Evolutionary conservation across 768 basidiomycete species (phyloP).

Genomic region (Russula sp.): DNA sequence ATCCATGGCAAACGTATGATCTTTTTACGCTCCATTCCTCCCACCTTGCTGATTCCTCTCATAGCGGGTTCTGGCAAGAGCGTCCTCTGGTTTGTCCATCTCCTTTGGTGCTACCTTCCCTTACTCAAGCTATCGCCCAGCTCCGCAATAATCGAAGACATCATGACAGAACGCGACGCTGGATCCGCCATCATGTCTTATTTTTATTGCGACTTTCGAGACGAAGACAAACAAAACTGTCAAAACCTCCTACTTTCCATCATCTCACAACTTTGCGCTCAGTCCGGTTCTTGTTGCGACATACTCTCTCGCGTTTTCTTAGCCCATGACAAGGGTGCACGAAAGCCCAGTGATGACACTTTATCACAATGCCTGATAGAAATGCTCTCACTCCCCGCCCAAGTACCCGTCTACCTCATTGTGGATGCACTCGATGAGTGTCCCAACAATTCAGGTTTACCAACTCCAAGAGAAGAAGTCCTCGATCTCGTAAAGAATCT

Average conservation of each 20-base stretch:
- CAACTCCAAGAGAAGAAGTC: neutral
- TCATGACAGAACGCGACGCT: neutral
- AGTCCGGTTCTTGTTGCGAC: neutral
- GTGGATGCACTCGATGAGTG: neutral
- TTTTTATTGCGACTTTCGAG: neutral
- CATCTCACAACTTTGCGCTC: neutral
- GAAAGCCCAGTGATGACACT: neutral
- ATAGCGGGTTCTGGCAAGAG: conserved; percentile 4
- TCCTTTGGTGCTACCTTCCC: too few relatives aligned
- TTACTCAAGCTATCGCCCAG: neutral
- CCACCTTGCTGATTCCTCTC: neutral
- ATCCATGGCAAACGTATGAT: conserved; percentile 5
- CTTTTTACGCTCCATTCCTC: neutral
- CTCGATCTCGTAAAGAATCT: neutral
- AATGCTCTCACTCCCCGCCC: neutral
- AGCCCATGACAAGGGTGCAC: neutral
- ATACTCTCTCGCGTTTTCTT: neutral
- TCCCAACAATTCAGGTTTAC: neutral
- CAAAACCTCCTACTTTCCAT: neutral
- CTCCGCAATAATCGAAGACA: neutral
- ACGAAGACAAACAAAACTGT: neutral
- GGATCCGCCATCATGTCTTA: neutral
- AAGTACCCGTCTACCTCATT: neutral
- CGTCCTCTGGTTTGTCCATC: neutral
- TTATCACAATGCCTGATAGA: neutral